These are phyloP conservation scores for Digitaria exilis DNA, from an alignment of 202 grass and related monocot genomes.

Conservation along the genomic window DNA sequence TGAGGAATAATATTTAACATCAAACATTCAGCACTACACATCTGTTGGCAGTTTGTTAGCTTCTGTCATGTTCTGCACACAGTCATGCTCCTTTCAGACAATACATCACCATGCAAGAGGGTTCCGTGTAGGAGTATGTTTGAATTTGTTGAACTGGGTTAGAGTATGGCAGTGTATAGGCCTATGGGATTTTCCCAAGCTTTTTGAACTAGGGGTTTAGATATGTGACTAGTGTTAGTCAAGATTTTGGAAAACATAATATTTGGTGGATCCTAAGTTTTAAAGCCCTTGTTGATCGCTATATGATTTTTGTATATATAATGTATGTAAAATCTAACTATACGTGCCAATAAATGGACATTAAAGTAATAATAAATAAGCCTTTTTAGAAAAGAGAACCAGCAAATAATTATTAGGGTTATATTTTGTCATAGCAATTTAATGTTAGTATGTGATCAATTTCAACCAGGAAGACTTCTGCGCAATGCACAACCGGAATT, in stretches of 20 bases:
- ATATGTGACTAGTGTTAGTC: not conserved
- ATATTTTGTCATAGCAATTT: constrained; percentile 1
- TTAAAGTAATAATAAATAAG: not conserved
- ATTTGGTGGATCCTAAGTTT: not conserved
- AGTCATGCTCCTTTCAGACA: not conserved
- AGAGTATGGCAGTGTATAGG: not conserved
- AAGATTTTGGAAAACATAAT: not conserved
- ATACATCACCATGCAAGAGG: not conserved
- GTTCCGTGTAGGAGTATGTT: not conserved
- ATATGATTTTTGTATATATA: not conserved
- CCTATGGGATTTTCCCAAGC: not conserved
- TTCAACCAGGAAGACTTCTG: constrained; percentile 76
- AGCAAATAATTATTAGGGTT: not conserved
- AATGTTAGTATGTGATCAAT: constrained; percentile 35
- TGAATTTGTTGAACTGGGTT: not conserved
- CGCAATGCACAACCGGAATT: constrained; percentile 81
- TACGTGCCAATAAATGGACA: not conserved
- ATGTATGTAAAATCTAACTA: not conserved
- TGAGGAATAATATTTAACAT: not conserved
- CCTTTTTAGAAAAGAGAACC: not conserved
- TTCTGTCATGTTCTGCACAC: not conserved
- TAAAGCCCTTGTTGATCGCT: not conserved
- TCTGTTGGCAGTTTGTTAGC: not conserved
- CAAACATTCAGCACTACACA: not conserved
- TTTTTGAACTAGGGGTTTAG: not conserved